Percentiles rank a stretch among this genome's conserved stretches.
Evolutionary conservation across 805 yeast genomes (phyloP).

Genomic region (Lachancea cidri): DNA sequence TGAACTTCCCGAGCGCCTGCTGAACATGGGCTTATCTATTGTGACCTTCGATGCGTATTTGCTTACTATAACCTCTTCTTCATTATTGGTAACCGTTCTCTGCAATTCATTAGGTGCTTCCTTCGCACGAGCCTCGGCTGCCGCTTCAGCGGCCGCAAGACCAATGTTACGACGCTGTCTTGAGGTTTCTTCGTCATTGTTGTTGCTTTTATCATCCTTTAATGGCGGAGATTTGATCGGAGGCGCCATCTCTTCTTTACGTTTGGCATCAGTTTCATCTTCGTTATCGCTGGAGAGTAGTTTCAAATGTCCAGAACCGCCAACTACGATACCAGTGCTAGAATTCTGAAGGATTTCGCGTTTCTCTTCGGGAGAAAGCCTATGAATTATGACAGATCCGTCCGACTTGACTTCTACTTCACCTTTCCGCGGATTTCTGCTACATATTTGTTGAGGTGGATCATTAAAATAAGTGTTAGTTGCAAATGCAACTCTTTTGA

Average conservation of each 20-base stretch:
- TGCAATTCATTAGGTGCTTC: conserved; percentile 30
- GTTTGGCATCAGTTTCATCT: conserved; percentile 13
- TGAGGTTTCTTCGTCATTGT: conserved; percentile 17
- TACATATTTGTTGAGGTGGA: conserved; percentile 89
- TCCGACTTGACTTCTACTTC: conserved; percentile 62
- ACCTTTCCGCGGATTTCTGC: conserved; percentile 73
- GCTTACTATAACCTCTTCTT: conserved; percentile 36
- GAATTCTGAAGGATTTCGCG: conserved; percentile 38
- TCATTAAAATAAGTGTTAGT: conserved; percentile 70
- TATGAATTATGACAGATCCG: conserved; percentile 50
- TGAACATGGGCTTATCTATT: conserved; percentile 42
- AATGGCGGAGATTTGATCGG: conserved; percentile 10
- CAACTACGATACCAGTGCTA: conserved; percentile 72
- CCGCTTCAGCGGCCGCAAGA: conserved; percentile 35
- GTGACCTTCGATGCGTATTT: conserved; percentile 33
- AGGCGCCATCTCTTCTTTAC: conserved; percentile 21
- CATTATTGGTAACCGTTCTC: conserved; percentile 30
- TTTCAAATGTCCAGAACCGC: conserved; percentile 66
- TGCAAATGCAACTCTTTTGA: conserved; percentile 72
- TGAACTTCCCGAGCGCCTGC: conserved; percentile 31
- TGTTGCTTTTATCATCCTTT: conserved; percentile 17
- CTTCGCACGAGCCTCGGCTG: conserved; percentile 35
- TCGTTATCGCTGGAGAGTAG: conserved; percentile 25
- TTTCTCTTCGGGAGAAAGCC: conserved; percentile 50
- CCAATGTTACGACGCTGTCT: conserved; percentile 28